Evolutionary conservation across 805 yeast species (phyloP), one percentile per base, ranked within the genome.

Genomic region (Saturnispora zaruensis): DNA sequence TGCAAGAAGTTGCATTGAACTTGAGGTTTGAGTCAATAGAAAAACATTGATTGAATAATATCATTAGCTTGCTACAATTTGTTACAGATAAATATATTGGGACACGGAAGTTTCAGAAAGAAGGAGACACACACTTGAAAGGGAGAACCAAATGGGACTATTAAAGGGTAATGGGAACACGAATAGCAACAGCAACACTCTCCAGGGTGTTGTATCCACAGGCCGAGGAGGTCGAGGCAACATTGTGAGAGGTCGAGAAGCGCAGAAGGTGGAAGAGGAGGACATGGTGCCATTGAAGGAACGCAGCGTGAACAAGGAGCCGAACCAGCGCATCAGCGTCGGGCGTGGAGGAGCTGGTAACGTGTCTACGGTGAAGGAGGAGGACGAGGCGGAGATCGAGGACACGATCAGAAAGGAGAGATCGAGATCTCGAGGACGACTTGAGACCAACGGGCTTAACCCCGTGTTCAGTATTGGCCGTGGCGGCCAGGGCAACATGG

Each of bases 321-420:
- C 52, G 33, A 21, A 60, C 63, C 42, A 38, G 14, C 60, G 57
- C n/a, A 60, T 57, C 44, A 59, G 65, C 2, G 65, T 67, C 2
- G 69, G 69, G 14, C 58, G 69, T 45, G 71, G 71, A 7, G 71
- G 71, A 16, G 63, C 63, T 4, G 71, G 70, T 8, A 67, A 67
- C 51, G 55, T 66, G 50, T 62, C 61, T 14, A 50, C 53, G n/a
- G 44, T 16, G 8, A 21, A 41, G 25, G 44, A 24, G 26, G 44
- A 26, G 20, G 32, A 41, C 16, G 33, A 21, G 9, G 28, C 28
- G 23, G 28, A 23, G n/a, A 38, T 38, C 14, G 42, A 38, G 16
- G 42, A 38, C 8, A 23, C 14, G n/a, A 21, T 23, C 26, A 11
- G 28, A 25, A 25, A 25, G n/a, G 16, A 32, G 32, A 37, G 23